Conservation (phyloP, 2,329 filamentous ascomycete genomes). For the Paecilomyces formosus region DNA sequence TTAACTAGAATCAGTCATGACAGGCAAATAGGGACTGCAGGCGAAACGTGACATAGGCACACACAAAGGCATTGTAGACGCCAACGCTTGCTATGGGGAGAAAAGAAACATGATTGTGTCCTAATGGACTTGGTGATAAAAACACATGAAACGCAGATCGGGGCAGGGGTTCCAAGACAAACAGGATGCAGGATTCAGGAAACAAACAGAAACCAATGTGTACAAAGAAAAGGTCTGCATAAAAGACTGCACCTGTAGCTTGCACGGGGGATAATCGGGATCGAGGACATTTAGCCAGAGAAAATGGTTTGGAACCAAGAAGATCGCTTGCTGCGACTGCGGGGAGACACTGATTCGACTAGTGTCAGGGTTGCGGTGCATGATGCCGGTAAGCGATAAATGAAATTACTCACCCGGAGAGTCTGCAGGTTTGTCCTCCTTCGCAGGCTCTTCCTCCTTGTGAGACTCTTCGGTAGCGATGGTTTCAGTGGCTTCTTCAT, state of each 20-base stretch:
- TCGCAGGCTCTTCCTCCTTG: slow-evolving; percentile 1
- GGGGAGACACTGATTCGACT: slow-evolving; percentile 4
- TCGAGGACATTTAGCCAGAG: background rate
- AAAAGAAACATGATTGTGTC: background rate
- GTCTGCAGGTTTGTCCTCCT: slow-evolving; percentile 2
- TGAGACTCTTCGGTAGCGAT: background rate
- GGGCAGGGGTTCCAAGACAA: background rate
- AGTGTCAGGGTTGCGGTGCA: background rate
- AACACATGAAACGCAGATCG: background rate
- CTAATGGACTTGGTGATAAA: background rate
- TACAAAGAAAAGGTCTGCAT: background rate
- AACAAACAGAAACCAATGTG: background rate
- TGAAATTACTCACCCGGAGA: slow-evolving; percentile 4
- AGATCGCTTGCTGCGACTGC: slow-evolving; percentile 3
- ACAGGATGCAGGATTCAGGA: background rate
- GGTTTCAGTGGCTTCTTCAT: slow-evolving; percentile 4
- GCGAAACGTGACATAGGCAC: background rate
- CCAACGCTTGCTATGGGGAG: background rate
- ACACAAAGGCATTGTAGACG: background rate
- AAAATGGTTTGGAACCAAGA: slow-evolving; percentile 7
- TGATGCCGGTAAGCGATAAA: slow-evolving; percentile 1
- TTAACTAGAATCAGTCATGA: background rate
- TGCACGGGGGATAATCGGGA: background rate
- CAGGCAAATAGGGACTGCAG: background rate
- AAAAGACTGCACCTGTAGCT: background rate